Conservation (phyloP, 805 yeast genomes). For the Kregervanrija delftensis region DNA sequence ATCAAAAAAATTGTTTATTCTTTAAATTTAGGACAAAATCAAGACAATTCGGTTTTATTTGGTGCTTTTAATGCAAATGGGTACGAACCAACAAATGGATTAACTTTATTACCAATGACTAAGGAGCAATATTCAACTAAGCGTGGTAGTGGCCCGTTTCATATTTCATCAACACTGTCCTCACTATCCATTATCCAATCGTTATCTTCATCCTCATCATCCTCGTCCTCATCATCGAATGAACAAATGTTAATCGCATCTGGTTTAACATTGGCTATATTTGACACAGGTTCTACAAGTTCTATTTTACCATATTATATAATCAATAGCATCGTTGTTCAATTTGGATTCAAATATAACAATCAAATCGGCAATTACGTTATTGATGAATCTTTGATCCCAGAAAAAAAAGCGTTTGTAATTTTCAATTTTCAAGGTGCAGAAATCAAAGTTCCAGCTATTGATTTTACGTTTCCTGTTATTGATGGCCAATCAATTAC, state of each 20-base stretch:
- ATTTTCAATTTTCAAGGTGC: slow-evolving; percentile 49
- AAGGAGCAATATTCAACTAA: slow-evolving; percentile 23
- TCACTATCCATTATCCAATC: too few species aligned
- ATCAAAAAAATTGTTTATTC: slow-evolving; percentile 51
- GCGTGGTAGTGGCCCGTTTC: slow-evolving; percentile 18
- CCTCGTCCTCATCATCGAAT: too few species aligned
- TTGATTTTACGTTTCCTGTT: slow-evolving; percentile 12
- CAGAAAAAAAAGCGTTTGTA: slow-evolving; percentile 16
- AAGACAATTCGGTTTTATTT: slow-evolving; percentile 37
- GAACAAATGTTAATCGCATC: slow-evolving; percentile 11
- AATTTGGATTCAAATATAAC: slow-evolving; percentile 36
- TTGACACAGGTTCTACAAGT: slow-evolving; percentile 50
- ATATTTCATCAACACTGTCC: slow-evolving; percentile 40
- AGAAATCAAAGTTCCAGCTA: slow-evolving; percentile 41
- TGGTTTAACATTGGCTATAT: slow-evolving; percentile 28
- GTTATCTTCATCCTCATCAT: too few species aligned
- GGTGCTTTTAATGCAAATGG: slow-evolving; percentile 54
- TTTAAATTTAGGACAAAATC: slow-evolving; percentile 40
- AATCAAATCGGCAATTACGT: slow-evolving; percentile 34
- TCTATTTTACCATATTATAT: slow-evolving; percentile 34
- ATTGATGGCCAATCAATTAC: slow-evolving; percentile 8
- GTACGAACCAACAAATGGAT: slow-evolving; percentile 42
- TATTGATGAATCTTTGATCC: slow-evolving; percentile 32
- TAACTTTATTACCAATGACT: slow-evolving; percentile 13
- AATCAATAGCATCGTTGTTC: slow-evolving; percentile 17